phyloP scores from a whole-genome alignment of 2,329 filamentous ascomycete species.

The Paracoccidioides brasiliensis region DNA sequence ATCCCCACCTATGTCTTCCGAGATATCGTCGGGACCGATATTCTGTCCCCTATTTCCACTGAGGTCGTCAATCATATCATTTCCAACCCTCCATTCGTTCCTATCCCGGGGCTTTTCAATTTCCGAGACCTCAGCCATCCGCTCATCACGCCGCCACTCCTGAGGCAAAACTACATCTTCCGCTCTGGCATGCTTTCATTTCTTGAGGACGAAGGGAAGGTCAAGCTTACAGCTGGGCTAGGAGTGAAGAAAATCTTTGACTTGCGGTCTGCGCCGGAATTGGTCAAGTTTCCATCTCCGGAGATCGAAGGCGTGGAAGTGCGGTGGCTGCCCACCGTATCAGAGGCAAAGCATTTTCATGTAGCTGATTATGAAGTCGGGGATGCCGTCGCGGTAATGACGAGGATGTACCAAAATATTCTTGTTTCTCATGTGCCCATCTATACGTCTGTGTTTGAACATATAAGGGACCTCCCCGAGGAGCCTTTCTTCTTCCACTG shows the following conservation, averaged over 20 bases:
- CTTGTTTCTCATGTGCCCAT: conserved; percentile 48
- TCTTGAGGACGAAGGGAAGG: conserved; percentile 42
- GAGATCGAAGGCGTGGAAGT: conserved; percentile 40
- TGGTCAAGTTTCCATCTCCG: conserved; percentile 27
- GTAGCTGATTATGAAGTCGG: conserved; percentile 39
- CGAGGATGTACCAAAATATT: conserved; percentile 54
- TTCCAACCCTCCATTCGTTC: conserved; percentile 5
- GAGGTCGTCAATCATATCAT: conserved; percentile 5
- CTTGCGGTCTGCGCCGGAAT: conserved; percentile 43
- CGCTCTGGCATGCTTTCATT: conserved; percentile 55
- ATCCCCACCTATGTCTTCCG: conserved; percentile 3
- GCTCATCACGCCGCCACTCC: conserved; percentile 20
- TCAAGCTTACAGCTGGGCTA: conserved; percentile 37
- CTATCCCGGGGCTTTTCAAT: conserved; percentile 47
- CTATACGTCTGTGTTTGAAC: conserved; percentile 45
- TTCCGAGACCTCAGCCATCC: conserved; percentile 51
- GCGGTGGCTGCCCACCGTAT: conserved; percentile 53
- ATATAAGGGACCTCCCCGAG: conserved; percentile 37
- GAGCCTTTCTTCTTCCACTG: conserved; percentile 54
- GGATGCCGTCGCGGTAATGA: conserved; percentile 34
- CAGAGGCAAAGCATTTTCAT: conserved; percentile 41
- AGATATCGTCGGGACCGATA: conserved; percentile 6
- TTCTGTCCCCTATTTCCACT: conserved; percentile 1
- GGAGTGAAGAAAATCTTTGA: conserved; percentile 55
- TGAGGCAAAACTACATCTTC: conserved; percentile 42